Conservation (phyloP, 352 stramenopile genomes). For the Pythium monospermum region DNA sequence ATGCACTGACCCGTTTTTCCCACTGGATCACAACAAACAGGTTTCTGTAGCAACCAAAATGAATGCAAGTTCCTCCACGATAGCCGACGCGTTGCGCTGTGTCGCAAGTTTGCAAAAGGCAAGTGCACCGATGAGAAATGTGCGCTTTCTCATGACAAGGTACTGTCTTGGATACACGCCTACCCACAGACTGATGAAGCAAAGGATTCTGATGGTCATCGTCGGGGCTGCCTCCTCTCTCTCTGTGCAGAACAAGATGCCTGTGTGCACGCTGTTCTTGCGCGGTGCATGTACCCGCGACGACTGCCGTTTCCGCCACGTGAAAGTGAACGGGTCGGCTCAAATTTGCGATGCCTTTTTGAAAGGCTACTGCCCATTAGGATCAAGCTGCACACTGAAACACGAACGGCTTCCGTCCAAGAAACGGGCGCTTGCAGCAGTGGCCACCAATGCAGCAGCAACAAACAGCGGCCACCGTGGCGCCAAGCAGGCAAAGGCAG, state of each 20-base stretch:
- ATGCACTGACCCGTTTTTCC: too few species aligned
- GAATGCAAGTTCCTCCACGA: constrained; percentile 80
- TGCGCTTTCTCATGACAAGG: constrained; percentile 74
- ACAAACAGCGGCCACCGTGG: too few species aligned
- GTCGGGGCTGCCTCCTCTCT: too few species aligned
- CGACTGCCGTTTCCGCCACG: constrained; percentile 71
- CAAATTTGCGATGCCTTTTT: constrained; percentile 60
- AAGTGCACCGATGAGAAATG: constrained; percentile 56
- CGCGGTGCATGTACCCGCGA: constrained; percentile 67
- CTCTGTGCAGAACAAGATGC: constrained; percentile 68
- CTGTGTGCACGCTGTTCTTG: constrained; percentile 76
- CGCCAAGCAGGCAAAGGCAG: too few species aligned
- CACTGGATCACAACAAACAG: constrained; percentile 21
- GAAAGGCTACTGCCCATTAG: constrained; percentile 61
- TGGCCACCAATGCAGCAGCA: not conserved
- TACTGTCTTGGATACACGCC: constrained; percentile 15
- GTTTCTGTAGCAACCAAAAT: constrained; percentile 80
- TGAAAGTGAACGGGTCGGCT: constrained; percentile 70
- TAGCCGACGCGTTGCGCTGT: constrained; percentile 77
- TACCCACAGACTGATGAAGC: too few species aligned
- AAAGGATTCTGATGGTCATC: too few species aligned
- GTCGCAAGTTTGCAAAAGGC: constrained; percentile 68
- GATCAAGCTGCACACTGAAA: constrained; percentile 43
- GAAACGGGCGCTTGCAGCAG: constrained; percentile 11
- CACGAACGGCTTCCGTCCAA: constrained; percentile 38